Base-by-base conservation (phyloP, 768 basidiomycete genomes). In the Lenzites betulinus region DNA sequence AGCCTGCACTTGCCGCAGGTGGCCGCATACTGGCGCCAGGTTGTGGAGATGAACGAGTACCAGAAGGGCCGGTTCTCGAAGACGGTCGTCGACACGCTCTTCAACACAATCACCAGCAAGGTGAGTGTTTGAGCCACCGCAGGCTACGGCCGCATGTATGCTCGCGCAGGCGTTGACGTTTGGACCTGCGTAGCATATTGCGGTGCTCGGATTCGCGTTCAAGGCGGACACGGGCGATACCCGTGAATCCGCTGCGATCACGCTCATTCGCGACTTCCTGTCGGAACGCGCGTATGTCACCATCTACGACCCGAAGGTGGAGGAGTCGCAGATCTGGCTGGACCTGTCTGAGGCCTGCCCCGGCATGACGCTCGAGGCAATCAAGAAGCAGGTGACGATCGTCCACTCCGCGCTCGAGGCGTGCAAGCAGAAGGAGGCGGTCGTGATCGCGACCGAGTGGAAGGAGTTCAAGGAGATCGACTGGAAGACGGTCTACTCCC, bases 141-240 rank as follows among this genome's bases (percentile, higher is more conserved):
- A 12, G 7, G 57, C 23, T 39, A 22, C 12, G 38, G 38, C 38
- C 33, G 26, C 22, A 12, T 22, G 44, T 30, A 12, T 23, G 53
- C 33, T 57, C 53, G 36, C 35, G 35, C 13, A 13, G 38, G 6
- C 18, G 4, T 13, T 39, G 18, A 54, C 28, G 22, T 51, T n/a
- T 12, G 20, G n/a, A 8, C 5, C 20, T 33, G 48, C 54, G 39
- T 58, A 88, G 94, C 87, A 87, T 70, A 95, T 99, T 69, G 93
- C 97, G 44, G 92, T 99, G 47, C 87, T 99, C 43, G 96, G 96
- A 12, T 99, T 98, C 75, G 97, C 96, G 3, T 98, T 98, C 88
- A 98, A 98, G 81, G 96, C 97, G 43, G 95, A 98, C 75, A 99
- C 97, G 13, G 97, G 97, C 61, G 97, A 99, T 74, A 99, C 97